Percentiles rank a stretch among this genome's conserved stretches.
phyloP scores from a whole-genome alignment of 257 asterid species.

The Primulina eburnea region DNA sequence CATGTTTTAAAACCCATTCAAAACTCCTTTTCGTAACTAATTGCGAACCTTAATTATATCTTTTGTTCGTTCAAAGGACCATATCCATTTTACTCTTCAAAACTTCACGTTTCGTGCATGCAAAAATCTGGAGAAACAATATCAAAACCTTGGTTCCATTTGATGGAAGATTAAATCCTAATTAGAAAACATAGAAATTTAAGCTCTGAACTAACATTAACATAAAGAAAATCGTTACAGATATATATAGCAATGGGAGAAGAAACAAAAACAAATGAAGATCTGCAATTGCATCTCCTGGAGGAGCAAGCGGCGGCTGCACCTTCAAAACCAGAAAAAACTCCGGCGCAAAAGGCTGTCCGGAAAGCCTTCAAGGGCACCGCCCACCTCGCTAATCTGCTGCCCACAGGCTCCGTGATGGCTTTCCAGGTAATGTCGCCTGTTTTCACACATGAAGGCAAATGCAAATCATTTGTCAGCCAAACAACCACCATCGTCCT shows the following conservation, averaged over 20 bases:
- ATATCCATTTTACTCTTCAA: too few relatives aligned
- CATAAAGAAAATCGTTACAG: background rate
- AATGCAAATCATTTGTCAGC: constrained; percentile 50
- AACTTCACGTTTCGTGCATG: background rate
- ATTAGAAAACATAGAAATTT: too few relatives aligned
- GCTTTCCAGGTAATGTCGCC: constrained; percentile 72
- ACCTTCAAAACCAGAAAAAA: constrained; percentile 36
- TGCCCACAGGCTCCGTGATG: constrained; percentile 88
- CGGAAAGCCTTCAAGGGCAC: constrained; percentile 76
- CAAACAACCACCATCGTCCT: constrained; percentile 39
- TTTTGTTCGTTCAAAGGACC: too few relatives aligned
- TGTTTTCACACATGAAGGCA: constrained; percentile 57
- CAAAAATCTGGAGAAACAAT: background rate
- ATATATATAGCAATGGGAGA: constrained; percentile 6
- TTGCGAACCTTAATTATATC: background rate
- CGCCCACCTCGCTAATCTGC: constrained; percentile 75
- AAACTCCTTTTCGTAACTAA: constrained; percentile 4
- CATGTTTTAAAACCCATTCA: constrained; percentile 19
- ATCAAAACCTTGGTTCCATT: background rate
- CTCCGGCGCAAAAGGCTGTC: constrained; percentile 51
- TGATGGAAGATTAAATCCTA: too few relatives aligned
- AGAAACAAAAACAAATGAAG: constrained; percentile 10
- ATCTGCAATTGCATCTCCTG: constrained; percentile 41
- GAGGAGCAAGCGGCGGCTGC: constrained; percentile 19
- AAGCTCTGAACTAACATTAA: too few relatives aligned